Conservation (phyloP, 129 eudicot genomes). For the Helianthus tuberosus region DNA sequence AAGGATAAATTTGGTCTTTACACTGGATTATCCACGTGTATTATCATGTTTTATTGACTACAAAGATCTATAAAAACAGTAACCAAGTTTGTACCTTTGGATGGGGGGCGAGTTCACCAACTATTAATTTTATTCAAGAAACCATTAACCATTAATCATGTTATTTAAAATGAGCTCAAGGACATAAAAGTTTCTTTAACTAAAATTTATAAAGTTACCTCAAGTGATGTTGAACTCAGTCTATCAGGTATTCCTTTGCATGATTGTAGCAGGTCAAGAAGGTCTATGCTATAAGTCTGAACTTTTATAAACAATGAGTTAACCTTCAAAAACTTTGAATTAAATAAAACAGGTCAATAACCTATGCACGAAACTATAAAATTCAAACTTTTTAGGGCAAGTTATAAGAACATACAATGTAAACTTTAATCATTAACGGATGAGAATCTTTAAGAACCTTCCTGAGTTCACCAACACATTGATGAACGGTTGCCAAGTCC, state of each 20-base stretch:
- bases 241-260: slow-evolving; percentile 52
- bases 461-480: slow-evolving; percentile 61
- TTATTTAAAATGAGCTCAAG: slow-evolving; percentile 13
- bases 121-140: too few relatives aligned
- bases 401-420: slow-evolving; percentile 60
- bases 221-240: slow-evolving; percentile 62
- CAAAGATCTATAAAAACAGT: too few relatives aligned
- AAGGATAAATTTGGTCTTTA: too few relatives aligned
- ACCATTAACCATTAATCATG: too few relatives aligned
- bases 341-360: slow-evolving; percentile 6
- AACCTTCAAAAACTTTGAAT: slow-evolving; percentile 72
- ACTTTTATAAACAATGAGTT: slow-evolving; percentile 59
- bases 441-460: slow-evolving; percentile 74
- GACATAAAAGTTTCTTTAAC: background rate
- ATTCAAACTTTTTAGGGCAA: background rate
- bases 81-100: too few relatives aligned
- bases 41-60: too few relatives aligned
- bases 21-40: too few relatives aligned
- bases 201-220: slow-evolving; percentile 47
- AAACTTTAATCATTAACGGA: slow-evolving; percentile 80
- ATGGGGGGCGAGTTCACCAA: too few relatives aligned
- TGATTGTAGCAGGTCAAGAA: slow-evolving; percentile 62
- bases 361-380: background rate
- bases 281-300: slow-evolving; percentile 48
- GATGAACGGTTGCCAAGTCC: slow-evolving; percentile 48